These are phyloP conservation scores for Cinnamomum micranthum DNA, from an alignment of 164 flowering plant species.

Conservation along the genomic window DNA sequence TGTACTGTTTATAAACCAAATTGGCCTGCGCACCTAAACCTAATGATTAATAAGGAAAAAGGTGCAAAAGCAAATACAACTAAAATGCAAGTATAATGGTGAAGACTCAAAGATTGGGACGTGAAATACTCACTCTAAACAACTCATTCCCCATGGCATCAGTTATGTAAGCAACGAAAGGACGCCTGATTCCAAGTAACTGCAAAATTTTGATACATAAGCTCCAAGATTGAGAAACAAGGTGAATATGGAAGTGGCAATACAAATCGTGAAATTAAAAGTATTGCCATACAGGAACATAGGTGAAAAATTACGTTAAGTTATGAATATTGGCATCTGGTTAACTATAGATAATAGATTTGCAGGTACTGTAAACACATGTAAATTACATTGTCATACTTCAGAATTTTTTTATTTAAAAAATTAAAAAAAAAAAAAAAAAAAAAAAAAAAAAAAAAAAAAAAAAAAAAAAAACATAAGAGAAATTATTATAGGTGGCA, in stretches of 20 bases:
- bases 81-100: neutral
- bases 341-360: neutral
- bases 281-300: neutral
- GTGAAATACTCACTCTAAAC: slow-evolving; percentile 55
- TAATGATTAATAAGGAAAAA: slow-evolving; percentile 12
- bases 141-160: slow-evolving; percentile 82
- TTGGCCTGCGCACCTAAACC: slow-evolving; percentile 84
- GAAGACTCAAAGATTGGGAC: slow-evolving; percentile 4
- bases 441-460: too few relatives aligned
- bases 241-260: slow-evolving; percentile 3
- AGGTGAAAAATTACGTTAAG: neutral
- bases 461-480: too few relatives aligned
- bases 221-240: slow-evolving; percentile 8
- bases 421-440: too few relatives aligned
- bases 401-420: too few relatives aligned
- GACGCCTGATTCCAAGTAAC: slow-evolving; percentile 89
- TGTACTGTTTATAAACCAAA: slow-evolving; percentile 97
- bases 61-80: slow-evolving; percentile 1
- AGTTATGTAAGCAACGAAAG: slow-evolving; percentile 71
- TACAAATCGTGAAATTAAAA: neutral
- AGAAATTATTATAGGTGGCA: too few relatives aligned
- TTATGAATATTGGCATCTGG: neutral
- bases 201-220: slow-evolving; percentile 25
- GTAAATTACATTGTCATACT: too few relatives aligned
- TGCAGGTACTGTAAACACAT: neutral